Evolutionary conservation across 805 yeast genomes (phyloP).

Genomic region (Isabelozyma gotoi): DNA sequence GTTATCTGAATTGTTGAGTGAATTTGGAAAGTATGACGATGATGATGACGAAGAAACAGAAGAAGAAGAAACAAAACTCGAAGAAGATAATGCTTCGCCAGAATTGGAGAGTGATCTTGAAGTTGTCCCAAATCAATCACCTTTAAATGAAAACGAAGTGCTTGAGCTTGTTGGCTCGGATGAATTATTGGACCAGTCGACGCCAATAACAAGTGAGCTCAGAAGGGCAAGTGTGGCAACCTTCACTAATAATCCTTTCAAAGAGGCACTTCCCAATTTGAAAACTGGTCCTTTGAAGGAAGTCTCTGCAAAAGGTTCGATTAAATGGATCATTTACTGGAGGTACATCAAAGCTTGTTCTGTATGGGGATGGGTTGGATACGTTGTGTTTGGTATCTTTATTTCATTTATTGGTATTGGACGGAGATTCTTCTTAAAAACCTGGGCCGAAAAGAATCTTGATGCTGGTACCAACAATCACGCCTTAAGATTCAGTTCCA

Average conservation of each 20-base stretch:
- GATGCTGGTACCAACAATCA: slow-evolving; percentile 40
- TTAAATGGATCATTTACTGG: slow-evolving; percentile 51
- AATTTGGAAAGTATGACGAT: slow-evolving; percentile 25
- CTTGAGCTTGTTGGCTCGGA: neutral
- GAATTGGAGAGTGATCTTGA: slow-evolving; percentile 10
- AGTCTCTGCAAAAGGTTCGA: slow-evolving; percentile 58
- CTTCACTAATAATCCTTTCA: slow-evolving; percentile 42
- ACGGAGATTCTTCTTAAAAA: slow-evolving; percentile 64
- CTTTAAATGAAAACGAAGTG: slow-evolving; percentile 1
- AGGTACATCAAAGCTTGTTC: slow-evolving; percentile 64
- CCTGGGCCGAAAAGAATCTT: slow-evolving; percentile 62
- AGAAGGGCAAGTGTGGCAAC: slow-evolving; percentile 69
- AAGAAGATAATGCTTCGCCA: slow-evolving; percentile 2
- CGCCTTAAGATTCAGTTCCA: slow-evolving; percentile 46
- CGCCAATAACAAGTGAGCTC: neutral
- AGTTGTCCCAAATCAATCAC: neutral
- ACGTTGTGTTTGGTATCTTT: neutral
- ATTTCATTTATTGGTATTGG: slow-evolving; percentile 34
- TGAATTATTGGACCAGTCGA: neutral
- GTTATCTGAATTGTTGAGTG: slow-evolving; percentile 34
- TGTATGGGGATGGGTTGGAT: slow-evolving; percentile 39
- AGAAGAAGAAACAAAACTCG: slow-evolving; percentile 12
- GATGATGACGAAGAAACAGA: neutral
- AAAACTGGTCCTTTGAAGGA: slow-evolving; percentile 42
- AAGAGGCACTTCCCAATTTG: slow-evolving; percentile 26